Evolutionary conservation across 2,329 filamentous ascomycete species (phyloP).

Genomic region (Beauveria scarabaeidicola): DNA sequence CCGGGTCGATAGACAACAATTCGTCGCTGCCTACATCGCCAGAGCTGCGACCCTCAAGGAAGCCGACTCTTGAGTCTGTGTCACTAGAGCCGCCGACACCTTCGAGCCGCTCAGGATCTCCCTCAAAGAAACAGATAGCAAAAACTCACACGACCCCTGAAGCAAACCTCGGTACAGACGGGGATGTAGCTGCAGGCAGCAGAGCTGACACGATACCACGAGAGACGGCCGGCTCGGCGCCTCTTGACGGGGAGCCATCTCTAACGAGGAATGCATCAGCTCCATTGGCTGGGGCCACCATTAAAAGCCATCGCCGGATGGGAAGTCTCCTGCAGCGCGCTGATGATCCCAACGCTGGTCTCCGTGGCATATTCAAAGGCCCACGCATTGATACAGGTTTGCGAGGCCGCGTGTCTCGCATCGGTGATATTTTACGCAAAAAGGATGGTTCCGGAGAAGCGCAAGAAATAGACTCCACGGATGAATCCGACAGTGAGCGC

Average conservation of each 20-base stretch:
- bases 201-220: not conserved
- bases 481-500: constrained; percentile 41
- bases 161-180: not conserved
- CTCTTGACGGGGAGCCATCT: constrained; percentile 9
- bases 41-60: constrained; percentile 36
- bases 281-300: constrained; percentile 35
- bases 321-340: constrained; percentile 38
- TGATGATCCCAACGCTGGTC: constrained; percentile 24
- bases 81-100: constrained; percentile 56
- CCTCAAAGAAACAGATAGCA: constrained; percentile 32
- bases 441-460: constrained; percentile 33
- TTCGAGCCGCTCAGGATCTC: constrained; percentile 55
- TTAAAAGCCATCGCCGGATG: constrained; percentile 39
- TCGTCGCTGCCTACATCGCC: constrained; percentile 44
- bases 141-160: not conserved
- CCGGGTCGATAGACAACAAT: constrained; percentile 35
- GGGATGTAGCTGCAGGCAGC: not conserved
- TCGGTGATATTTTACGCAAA: constrained; percentile 50
- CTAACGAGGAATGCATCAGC: constrained; percentile 24
- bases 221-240: constrained; percentile 14
- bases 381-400: constrained; percentile 66
- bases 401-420: constrained; percentile 46
- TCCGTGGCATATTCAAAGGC: constrained; percentile 68
- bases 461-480: constrained; percentile 33
- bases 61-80: constrained; percentile 45